These are phyloP conservation scores for Spathaspora sp. DNA, from an alignment of 805 yeast species.

Conservation along the genomic window DNA sequence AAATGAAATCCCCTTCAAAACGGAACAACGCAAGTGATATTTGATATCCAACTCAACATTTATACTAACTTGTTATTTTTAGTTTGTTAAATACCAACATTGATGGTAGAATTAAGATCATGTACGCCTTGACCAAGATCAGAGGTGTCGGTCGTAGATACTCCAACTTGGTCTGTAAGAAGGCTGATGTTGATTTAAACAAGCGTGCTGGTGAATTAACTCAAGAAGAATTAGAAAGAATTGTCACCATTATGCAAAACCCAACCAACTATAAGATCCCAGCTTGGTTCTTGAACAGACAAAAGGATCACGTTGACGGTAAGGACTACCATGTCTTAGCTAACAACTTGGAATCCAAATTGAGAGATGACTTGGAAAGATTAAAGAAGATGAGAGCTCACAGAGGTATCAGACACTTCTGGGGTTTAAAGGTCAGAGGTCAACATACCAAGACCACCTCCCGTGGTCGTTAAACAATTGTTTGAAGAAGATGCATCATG, in stretches of 20 bases:
- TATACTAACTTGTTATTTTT: constrained; percentile 30
- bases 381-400: constrained; percentile 99
- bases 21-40: neutral
- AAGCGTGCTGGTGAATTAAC: constrained; percentile 99
- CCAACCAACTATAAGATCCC: constrained; percentile 99
- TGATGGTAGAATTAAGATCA: constrained; percentile 99
- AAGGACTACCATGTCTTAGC: constrained; percentile 99
- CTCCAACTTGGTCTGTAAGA: constrained; percentile 99
- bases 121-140: constrained; percentile 99
- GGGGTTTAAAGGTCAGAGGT: constrained; percentile 99
- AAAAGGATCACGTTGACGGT: constrained; percentile 97
- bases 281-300: constrained; percentile 99
- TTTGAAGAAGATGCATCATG: constrained; percentile 1
- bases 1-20: too few relatives aligned
- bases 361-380: constrained; percentile 99
- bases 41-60: neutral
- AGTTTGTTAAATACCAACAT: constrained; percentile 99
- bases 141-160: constrained; percentile 99
- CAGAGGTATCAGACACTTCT: constrained; percentile 99
- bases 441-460: constrained; percentile 99
- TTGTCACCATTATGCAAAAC: constrained; percentile 99
- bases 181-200: constrained; percentile 97
- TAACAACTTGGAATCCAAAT: constrained; percentile 97
- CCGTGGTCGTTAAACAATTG: constrained; percentile 60
- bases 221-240: constrained; percentile 99